Evolutionary conservation across 768 basidiomycete species (phyloP), one percentile per base, ranked within the genome.

Genomic region (Amyloporia xantha): DNA sequence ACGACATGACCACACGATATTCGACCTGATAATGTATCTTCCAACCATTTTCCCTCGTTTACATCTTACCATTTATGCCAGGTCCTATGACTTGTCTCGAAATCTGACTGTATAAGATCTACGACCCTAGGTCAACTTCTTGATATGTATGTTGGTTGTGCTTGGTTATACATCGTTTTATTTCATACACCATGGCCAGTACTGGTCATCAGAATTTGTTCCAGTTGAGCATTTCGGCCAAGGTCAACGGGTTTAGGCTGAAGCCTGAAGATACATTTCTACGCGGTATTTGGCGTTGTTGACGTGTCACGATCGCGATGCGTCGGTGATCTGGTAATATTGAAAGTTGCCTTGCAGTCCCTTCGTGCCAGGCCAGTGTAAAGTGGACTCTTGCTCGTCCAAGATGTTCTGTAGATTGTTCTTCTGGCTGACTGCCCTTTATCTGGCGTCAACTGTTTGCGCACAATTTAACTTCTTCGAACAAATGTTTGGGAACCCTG

Each of bases 381-480:
- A n/a, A n/a, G n/a, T n/a, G n/a, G n/a, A n/a, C n/a, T n/a, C n/a
- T n/a, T n/a, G n/a, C n/a, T n/a, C n/a, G n/a, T n/a, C n/a, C n/a
- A n/a, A n/a, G n/a, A n/a, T n/a, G n/a, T 39, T 39, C 51, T 39
- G 50, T 7, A 24, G 57, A 13, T 21, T 68, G 13, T 53, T 76
- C 19, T 58, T 72, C 12, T 49, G 71, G 4, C 65, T 71, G 46
- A 55, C 73, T 17, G 53, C 66, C 13, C 65, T 51, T 1, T 21
- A 50, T 48, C 23, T 39, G 28, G 21, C 45, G 48, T 17, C 69
- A 20, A 40, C 70, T 38, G 75, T 64, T 26, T 66, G 69, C 13
- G 83, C 80, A n/a, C 86, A 90, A 58, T 90, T 89, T 63, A 73
- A 79, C 40, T 86, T 88, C 65, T 91, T 91, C 59, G 80, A 84